phyloP scores from a whole-genome alignment of 257 asterid species.

The Penstemon eatonii region DNA sequence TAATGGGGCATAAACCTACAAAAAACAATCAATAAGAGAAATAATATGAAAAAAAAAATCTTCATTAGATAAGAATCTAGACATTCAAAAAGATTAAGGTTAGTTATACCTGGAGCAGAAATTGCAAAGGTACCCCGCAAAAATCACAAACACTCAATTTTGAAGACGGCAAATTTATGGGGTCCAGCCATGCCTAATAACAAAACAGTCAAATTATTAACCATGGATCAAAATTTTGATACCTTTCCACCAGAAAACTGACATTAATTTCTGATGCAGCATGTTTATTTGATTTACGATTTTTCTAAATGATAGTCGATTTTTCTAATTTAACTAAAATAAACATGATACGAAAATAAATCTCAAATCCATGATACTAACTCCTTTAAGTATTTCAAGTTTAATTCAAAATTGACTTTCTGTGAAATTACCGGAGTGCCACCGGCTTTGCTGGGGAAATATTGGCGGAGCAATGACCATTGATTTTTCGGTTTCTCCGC shows the following conservation, averaged over 20 bases:
- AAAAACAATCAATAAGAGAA: conserved; percentile 18
- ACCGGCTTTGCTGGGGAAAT: conserved; percentile 96
- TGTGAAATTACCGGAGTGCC: conserved; percentile 71
- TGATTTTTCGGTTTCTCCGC: conserved; percentile 57
- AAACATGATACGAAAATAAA: too few relatives aligned
- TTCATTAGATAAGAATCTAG: not conserved
- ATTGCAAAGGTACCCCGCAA: conserved; percentile 86
- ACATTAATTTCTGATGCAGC: too few relatives aligned
- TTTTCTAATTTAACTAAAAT: too few relatives aligned
- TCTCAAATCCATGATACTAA: too few relatives aligned
- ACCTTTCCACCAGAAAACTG: not conserved
- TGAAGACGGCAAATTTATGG: conserved; percentile 67
- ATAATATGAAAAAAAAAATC: not conserved
- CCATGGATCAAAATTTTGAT: not conserved
- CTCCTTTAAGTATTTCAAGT: too few relatives aligned
- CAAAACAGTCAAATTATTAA: conserved; percentile 11
- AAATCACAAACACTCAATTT: conserved; percentile 68
- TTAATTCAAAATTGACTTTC: too few relatives aligned
- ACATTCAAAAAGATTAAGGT: not conserved
- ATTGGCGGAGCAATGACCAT: conserved; percentile 69
- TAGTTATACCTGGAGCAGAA: conserved; percentile 80
- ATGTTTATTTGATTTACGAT: too few relatives aligned
- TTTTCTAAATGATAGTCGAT: too few relatives aligned
- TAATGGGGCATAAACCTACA: conserved; percentile 88
- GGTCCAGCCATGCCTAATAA: conserved; percentile 92